A percentile compares a stretch with the other conserved stretches of the same genome.
phyloP scores from a whole-genome alignment of 306 rosid genomes.

The Vigna angularis region DNA sequence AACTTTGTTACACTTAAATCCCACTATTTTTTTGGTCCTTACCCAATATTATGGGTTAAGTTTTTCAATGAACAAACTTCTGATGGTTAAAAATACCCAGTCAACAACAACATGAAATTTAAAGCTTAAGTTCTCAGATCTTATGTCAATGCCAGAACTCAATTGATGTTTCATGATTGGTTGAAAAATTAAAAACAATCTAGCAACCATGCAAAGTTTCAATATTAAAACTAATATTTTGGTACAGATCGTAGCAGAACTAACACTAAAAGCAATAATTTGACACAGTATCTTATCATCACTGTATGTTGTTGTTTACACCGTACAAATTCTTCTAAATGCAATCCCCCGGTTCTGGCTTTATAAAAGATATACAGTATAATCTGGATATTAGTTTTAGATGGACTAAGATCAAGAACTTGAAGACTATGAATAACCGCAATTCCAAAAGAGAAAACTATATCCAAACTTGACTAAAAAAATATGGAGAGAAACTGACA shows the following conservation, averaged over 20 bases:
- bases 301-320: neutral
- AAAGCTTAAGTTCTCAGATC: constrained; percentile 8
- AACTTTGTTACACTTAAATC: neutral
- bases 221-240: neutral
- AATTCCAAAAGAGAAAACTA: neutral
- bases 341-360: constrained; percentile 13
- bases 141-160: neutral
- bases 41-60: too few relatives aligned
- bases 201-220: neutral
- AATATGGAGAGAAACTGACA: neutral
- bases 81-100: neutral
- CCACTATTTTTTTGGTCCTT: too few relatives aligned
- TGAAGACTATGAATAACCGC: neutral
- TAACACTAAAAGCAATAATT: neutral
- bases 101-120: neutral
- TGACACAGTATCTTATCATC: neutral
- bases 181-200: too few relatives aligned
- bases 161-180: too few relatives aligned
- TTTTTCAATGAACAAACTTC: neutral
- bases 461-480: neutral
- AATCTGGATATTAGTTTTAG: neutral
- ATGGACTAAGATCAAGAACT: constrained; percentile 4
- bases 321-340: neutral
- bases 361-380: neutral
- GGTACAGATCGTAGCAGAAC: neutral